Percentiles rank a stretch among this genome's conserved stretches.
phyloP scores from a whole-genome alignment of 768 basidiomycete genomes.

The Trametes maxima region DNA sequence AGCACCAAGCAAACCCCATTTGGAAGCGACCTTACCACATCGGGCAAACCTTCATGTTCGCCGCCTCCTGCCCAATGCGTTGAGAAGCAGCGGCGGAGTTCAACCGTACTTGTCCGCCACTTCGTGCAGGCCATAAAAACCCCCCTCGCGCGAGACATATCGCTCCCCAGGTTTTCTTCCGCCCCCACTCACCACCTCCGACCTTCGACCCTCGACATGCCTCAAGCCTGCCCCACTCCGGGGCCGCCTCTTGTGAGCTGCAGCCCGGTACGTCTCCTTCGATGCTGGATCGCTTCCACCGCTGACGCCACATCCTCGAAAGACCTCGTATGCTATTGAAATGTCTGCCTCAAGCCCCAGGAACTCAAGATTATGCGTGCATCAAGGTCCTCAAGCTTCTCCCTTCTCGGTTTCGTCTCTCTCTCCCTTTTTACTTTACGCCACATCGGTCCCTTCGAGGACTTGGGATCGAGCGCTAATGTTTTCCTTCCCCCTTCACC shows the following conservation, averaged over 20 bases:
- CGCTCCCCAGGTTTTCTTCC: slow-evolving; percentile 2
- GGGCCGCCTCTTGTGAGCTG: neutral
- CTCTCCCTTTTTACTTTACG: neutral
- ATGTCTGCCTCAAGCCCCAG: neutral
- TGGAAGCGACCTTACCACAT: neutral
- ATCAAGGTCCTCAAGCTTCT: neutral
- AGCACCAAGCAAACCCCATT: neutral
- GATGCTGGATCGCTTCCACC: too few relatives aligned
- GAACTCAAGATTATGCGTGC: neutral
- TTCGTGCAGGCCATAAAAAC: slow-evolving; percentile 6
- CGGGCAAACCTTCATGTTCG: slow-evolving; percentile 1
- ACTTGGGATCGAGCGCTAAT: slow-evolving; percentile 6
- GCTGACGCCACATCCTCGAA: too few relatives aligned
- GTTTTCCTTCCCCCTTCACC: neutral
- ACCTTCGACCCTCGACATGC: neutral
- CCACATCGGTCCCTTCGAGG: neutral
- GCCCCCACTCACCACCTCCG: neutral
- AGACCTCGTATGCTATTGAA: too few relatives aligned
- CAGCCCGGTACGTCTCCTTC: neutral
- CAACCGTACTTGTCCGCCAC: neutral
- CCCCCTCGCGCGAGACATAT: neutral
- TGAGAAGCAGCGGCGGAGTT: slow-evolving; percentile 19
- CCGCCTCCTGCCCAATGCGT: slow-evolving; percentile 1
- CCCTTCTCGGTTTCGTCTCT: neutral
- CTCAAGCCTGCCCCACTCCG: neutral